Base-by-base conservation (phyloP, 2,329 filamentous ascomycete species). In the Beauveria medogensis region DNA sequence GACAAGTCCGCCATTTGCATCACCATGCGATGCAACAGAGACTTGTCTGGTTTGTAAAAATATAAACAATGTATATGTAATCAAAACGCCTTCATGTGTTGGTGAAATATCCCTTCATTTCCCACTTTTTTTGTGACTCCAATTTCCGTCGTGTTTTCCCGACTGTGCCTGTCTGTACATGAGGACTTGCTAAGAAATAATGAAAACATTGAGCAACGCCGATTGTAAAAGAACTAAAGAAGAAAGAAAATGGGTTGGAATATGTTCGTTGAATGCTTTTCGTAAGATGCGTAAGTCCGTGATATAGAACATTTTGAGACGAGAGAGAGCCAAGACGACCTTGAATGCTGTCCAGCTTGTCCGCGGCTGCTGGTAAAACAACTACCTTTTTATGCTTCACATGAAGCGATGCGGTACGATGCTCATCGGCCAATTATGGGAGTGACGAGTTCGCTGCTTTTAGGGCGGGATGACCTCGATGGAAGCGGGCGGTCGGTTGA, bases 401-500 rank as follows among this genome's bases (percentile, higher is more conserved):
- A 37, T 8, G 28, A 16, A 14, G 40, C 18, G 26, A 16, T 18
- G 24, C 22, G 24, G 48, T 6, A 34, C 12, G n/a, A 5, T n/a
- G 44, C 6, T 70, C 66, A 84, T 66, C 80, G 77, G 57, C 80
- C 76, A 65, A 82, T 69, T 71, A 84, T 79, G 40, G 84, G 84
- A 55, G 83, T 85, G 50, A 87, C 82, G 24, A 87, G 76, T 72
- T 87, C 83, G 66, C 86, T 84, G 73, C 83, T 86, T 72, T 81
- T 84, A 40, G 83, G 82, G 52, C 84, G 77, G 65, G 81, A 77
- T 71, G 83, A 83, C 44, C 84, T 78, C 10, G 78, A 77, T 16
- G 84, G 84, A 26, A 86, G 72, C 7, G 84, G 84, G 9, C 83
- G 76, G 64, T 85, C 82, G 66, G 77, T 74, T 60, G 71, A 70